These are phyloP conservation scores for Boletus edulis DNA, from an alignment of 768 basidiomycete genomes.

Conservation along the genomic window DNA sequence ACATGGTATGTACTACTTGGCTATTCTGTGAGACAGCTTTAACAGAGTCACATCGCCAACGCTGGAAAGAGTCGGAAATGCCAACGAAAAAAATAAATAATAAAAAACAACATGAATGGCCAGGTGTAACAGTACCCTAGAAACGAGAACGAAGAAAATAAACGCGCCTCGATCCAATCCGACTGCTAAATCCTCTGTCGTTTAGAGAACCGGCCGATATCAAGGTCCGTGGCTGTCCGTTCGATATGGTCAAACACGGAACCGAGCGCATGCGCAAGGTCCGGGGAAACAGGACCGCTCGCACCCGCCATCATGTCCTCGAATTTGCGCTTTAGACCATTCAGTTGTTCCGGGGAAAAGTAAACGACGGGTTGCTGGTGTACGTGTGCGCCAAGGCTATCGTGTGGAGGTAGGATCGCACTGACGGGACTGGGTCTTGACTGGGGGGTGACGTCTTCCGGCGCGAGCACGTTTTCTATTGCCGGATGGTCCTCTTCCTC, in stretches of 20 bases:
- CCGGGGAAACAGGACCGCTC: slow-evolving; percentile 29
- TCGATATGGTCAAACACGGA: slow-evolving; percentile 35
- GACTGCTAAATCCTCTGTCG: slow-evolving; percentile 23
- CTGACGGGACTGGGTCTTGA: slow-evolving; percentile 17
- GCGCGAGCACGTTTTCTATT: slow-evolving; percentile 13
- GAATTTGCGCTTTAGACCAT: slow-evolving; percentile 30
- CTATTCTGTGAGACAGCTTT: background rate
- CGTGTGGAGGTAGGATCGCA: background rate
- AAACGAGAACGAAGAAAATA: background rate
- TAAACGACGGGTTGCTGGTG: slow-evolving; percentile 25
- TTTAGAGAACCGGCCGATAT: slow-evolving; percentile 23
- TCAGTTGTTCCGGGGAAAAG: slow-evolving; percentile 32
- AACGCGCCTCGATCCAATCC: background rate
- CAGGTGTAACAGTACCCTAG: background rate
- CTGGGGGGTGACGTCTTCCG: slow-evolving; percentile 21
- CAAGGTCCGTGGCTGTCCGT: slow-evolving; percentile 27
- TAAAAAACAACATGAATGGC: background rate
- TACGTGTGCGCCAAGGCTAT: background rate
- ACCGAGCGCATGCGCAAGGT: slow-evolving; percentile 31
- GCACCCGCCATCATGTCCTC: slow-evolving; percentile 32
- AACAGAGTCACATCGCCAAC: slow-evolving; percentile 4
- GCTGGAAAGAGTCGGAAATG: background rate
- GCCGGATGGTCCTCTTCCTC: slow-evolving; percentile 16
- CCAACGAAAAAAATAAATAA: background rate
- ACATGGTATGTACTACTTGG: background rate